Conservation (phyloP, 2,329 filamentous ascomycete species). For the Xylariaceae sp. region DNA sequence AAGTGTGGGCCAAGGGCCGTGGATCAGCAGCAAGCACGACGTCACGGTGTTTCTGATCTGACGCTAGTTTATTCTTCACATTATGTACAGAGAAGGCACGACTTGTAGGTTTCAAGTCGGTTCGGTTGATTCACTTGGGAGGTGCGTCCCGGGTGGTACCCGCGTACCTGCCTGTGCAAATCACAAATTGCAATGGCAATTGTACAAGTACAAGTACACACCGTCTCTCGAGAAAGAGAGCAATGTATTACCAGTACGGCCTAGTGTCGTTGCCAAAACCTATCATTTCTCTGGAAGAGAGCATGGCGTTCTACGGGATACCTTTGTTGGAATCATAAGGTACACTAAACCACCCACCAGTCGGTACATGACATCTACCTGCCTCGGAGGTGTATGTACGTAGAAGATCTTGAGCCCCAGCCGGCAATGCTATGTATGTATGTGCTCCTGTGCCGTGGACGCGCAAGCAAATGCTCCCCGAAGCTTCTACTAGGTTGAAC, state of each 20-base stretch:
- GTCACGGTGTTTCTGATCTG: background rate
- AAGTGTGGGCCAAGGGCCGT: background rate
- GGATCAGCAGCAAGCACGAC: background rate
- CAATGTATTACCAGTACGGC: background rate
- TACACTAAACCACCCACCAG: background rate
- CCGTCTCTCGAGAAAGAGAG: background rate
- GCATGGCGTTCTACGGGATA: background rate
- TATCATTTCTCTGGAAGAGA: background rate
- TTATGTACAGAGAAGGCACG: background rate
- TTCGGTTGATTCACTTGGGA: background rate
- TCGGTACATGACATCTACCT: background rate
- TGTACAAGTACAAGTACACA: background rate
- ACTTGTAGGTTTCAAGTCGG: background rate
- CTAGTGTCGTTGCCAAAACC: too few relatives aligned
- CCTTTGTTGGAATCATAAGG: background rate
- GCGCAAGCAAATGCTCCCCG: slow-evolving; percentile 20
- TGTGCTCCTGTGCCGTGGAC: slow-evolving; percentile 12
- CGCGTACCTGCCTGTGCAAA: background rate
- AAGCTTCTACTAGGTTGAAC: slow-evolving; percentile 24
- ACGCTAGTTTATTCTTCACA: background rate
- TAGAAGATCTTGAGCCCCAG: slow-evolving; percentile 1
- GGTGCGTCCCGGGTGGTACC: background rate
- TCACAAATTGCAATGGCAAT: background rate
- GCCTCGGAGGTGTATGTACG: background rate
- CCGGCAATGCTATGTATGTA: slow-evolving; percentile 10